phyloP scores from a whole-genome alignment of 179 eudicot genomes.

The Patellifolia procumbens region DNA sequence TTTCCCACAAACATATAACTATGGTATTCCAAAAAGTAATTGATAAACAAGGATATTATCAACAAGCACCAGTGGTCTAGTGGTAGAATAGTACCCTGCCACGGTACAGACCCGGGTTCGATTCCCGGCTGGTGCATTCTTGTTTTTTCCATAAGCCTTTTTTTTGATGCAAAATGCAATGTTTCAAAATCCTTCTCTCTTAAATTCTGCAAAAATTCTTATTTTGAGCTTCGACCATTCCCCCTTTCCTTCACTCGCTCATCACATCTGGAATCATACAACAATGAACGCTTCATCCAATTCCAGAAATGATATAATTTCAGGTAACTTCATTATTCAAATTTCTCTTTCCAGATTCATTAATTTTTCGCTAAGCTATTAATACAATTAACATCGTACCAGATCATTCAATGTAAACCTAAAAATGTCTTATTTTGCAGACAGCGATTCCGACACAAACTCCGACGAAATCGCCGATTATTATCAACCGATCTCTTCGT shows the following conservation, averaged over 20 bases:
- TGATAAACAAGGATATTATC: no score
- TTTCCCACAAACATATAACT: no score
- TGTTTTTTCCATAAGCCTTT: no score
- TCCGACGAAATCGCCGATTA: conserved; percentile 50
- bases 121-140: conserved; percentile 62
- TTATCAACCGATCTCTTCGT: conserved; percentile 63
- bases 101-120: conserved; percentile 84
- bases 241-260: not conserved
- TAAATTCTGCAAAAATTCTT: not conserved
- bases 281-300: conserved; percentile 43
- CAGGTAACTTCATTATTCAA: conserved; percentile 31
- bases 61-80: conserved; percentile 64
- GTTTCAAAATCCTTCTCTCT: not conserved
- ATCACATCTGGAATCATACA: not conserved
- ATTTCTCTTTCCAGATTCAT: not conserved
- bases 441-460: conserved; percentile 62
- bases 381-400: no score
- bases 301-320: conserved; percentile 24
- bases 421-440: conserved; percentile 28
- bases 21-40: no score
- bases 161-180: not conserved
- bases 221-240: not conserved
- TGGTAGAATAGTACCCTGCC: conserved; percentile 88
- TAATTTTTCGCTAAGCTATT: no score
- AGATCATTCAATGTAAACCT: not conserved